phyloP scores from a whole-genome alignment of 78 protist species.

The Speleostelium caveatum region DNA sequence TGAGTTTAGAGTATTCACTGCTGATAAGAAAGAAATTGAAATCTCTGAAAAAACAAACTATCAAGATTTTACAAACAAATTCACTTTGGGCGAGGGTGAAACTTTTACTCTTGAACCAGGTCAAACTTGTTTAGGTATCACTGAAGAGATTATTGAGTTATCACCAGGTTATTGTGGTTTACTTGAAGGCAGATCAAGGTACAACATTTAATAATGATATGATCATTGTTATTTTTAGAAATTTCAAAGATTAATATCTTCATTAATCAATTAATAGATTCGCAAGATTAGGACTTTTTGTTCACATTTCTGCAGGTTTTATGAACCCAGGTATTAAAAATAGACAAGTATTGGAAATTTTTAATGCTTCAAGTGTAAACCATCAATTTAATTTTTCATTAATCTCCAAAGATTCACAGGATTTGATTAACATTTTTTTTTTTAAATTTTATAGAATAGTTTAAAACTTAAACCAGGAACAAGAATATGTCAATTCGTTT shows the following conservation, averaged over 20 bases:
- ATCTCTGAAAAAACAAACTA: conserved; percentile 77
- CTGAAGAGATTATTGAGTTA: conserved; percentile 83
- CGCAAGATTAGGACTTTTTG: conserved; percentile 88
- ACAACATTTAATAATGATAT: not conserved
- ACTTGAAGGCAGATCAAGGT: conserved; percentile 85
- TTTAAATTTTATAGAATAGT: conserved; percentile 40
- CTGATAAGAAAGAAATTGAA: conserved; percentile 6
- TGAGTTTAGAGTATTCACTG: conserved; percentile 86
- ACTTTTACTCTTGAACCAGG: conserved; percentile 75
- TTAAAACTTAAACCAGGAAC: conserved; percentile 84
- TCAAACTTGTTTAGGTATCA: conserved; percentile 85
- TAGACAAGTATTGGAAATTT: conserved; percentile 90
- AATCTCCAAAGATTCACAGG: not conserved
- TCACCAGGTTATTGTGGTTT: conserved; percentile 85
- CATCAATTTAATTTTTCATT: too few relatives aligned
- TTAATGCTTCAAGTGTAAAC: conserved; percentile 85
- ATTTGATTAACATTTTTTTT: not conserved
- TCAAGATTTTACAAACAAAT: conserved; percentile 81
- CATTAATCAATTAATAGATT: conserved; percentile 37
- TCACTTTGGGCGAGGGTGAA: conserved; percentile 73
- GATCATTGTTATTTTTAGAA: too few relatives aligned
- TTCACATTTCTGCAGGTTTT: conserved; percentile 90
- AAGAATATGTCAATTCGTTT: conserved; percentile 87
- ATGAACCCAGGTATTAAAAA: conserved; percentile 91
- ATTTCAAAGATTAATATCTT: not conserved